Conservation (phyloP, 257 asterid species). For the Solanum etuberosum region DNA sequence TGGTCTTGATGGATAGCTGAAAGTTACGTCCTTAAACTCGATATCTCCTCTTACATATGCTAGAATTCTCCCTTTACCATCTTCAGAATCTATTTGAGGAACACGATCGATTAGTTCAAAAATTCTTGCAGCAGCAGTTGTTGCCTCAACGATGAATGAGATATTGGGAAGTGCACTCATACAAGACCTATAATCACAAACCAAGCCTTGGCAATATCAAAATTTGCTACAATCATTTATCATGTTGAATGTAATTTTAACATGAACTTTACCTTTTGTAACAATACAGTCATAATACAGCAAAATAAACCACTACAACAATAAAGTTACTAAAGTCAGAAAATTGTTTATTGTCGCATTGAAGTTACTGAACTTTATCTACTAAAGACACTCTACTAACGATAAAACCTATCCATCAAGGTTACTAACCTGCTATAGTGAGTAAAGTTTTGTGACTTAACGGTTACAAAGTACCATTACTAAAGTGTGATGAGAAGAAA, state of each 20-base stretch:
- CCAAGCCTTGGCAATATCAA: background rate
- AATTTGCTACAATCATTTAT: background rate
- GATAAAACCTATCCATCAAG: background rate
- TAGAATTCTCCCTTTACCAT: conserved; percentile 29
- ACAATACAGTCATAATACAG: background rate
- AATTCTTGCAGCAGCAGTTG: conserved; percentile 34
- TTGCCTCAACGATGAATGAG: conserved; percentile 48
- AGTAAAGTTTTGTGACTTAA: background rate
- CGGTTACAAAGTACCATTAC: background rate
- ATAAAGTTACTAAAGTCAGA: background rate
- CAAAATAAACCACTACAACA: background rate
- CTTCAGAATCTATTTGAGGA: conserved; percentile 41
- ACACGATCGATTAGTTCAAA: conserved; percentile 39
- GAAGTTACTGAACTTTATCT: background rate
- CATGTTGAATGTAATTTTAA: background rate
- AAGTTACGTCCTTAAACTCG: conserved; percentile 52
- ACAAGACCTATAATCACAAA: conserved; percentile 34
- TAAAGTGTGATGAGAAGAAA: background rate
- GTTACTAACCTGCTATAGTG: background rate
- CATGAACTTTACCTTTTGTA: background rate
- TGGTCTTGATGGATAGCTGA: conserved; percentile 63
- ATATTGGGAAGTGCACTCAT: conserved; percentile 64
- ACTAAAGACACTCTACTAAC: background rate
- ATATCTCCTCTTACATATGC: conserved; percentile 40
- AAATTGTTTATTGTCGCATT: background rate